Evolutionary conservation across 139 green algal genomes (phyloP), one percentile per base, ranked within the genome.

Genomic region (Haematococcus lacustris): DNA sequence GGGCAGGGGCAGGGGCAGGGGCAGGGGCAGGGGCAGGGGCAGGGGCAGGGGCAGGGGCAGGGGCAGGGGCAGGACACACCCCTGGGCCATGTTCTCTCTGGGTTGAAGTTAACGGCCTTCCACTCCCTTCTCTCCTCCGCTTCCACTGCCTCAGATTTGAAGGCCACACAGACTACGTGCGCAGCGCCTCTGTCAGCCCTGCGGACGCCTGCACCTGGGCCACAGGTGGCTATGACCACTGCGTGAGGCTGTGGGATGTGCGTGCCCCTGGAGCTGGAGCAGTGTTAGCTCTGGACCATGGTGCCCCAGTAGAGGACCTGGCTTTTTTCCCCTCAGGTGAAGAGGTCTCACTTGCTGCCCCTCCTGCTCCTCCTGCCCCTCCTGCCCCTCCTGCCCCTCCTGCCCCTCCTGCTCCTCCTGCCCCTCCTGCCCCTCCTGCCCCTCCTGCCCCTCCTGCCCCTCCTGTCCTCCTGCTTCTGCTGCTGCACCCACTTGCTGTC

Each of bases 161-260:
- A 4, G 93, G 90, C 0, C 93, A 98, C 75, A 71, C 78, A 0
- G 93, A 98, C 75, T 98, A 98, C 73, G 90, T 97, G 38, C 79
- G 93, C 13, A 68, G 83, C 3, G 86, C 79, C 13, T 80, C 82
- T 37, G 68, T 77, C 30, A 86, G 60, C 59, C 90, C 89, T 1
- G 70, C 63, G 50, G 83, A 70, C 34, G 21, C 51, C 0, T 82
- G 93, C 38, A 82, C 79, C 0, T 97, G 93, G 88, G 80, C 81
- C 34, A 92, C 75, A 35, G 89, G 89, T 33, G 84, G 85, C 0
- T 97, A 97, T 70, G 92, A 97, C 76, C 92, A 97, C 77, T 75
- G 78, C 1, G 88, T 87, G 2, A 88, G 86, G 70, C 80, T 97
- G 50, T 97, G 92, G 92, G 92, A 97, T 71, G 81, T 91, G 43